These are phyloP conservation scores for Syzygium oleosum DNA, from an alignment of 345 rosid species.

Conservation along the genomic window DNA sequence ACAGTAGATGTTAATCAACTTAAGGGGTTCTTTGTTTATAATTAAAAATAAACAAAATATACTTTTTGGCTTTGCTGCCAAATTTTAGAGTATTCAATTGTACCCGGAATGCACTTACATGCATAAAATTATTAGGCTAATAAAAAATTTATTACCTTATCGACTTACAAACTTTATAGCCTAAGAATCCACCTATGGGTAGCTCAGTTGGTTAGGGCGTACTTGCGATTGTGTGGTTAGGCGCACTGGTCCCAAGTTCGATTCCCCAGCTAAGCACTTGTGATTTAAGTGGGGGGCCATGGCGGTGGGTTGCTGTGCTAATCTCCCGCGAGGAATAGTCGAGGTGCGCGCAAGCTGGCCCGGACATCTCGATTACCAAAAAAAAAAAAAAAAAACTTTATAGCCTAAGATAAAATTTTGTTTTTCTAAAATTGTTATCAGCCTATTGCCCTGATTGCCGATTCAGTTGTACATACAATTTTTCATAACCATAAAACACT, in stretches of 20 bases:
- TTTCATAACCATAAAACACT: not conserved
- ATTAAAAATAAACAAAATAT: not conserved
- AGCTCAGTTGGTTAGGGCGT: no score
- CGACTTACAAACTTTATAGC: not conserved
- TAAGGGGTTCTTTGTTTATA: not conserved
- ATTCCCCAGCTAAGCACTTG: no score
- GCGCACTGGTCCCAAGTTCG: no score
- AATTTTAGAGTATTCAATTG: not conserved
- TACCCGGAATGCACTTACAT: not conserved
- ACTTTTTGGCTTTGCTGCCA: not conserved
- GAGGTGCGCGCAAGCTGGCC: no score
- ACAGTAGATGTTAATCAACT: not conserved
- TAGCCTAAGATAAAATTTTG: not conserved
- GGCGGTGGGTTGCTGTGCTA: no score
- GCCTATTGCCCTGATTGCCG: not conserved
- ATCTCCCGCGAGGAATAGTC: no score
- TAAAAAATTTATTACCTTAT: not conserved
- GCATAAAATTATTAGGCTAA: not conserved
- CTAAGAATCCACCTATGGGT: no score
- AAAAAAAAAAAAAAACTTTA: no score
- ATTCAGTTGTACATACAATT: not conserved
- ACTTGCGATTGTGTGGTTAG: no score
- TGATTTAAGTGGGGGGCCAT: no score
- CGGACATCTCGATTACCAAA: no score
- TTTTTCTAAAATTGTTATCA: not conserved